Percentiles rank a stretch among this genome's conserved stretches.
phyloP scores from a whole-genome alignment of 2,329 filamentous ascomycete genomes.

The Stemphylium beticola region DNA sequence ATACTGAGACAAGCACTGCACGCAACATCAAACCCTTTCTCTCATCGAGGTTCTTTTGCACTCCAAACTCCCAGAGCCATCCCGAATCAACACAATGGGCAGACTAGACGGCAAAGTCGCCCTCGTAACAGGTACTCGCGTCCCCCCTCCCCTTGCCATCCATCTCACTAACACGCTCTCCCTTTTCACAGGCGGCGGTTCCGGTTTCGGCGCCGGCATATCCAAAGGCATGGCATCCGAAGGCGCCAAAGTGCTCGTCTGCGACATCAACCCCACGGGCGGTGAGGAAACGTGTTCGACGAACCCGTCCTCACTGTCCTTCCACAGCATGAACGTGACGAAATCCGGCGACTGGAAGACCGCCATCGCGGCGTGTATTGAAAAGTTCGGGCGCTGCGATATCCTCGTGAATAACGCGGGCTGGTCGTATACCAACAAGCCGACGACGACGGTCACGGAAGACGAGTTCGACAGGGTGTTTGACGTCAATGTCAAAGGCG shows the following conservation, averaged over 20 bases:
- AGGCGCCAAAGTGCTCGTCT: conserved; percentile 66
- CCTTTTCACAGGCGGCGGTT: conserved; percentile 58
- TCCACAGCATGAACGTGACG: conserved; percentile 59
- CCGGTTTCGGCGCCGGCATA: conserved; percentile 69
- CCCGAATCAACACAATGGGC: conserved; percentile 36
- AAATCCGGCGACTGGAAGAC: conserved; percentile 58
- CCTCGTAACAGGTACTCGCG: conserved; percentile 58
- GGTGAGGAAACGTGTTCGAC: conserved; percentile 58
- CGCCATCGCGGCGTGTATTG: conserved; percentile 60
- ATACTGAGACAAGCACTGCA: no score
- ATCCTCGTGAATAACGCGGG: conserved; percentile 68
- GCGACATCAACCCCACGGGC: conserved; percentile 63
- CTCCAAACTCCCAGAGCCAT: not conserved
- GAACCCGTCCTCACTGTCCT: conserved; percentile 42
- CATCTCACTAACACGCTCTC: conserved; percentile 5
- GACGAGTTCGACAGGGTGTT: conserved; percentile 71
- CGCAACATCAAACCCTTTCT: not conserved
- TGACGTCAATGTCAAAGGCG: conserved; percentile 71
- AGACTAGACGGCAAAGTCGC: conserved; percentile 62
- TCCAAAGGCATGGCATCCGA: conserved; percentile 64
- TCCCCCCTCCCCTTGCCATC: not conserved
- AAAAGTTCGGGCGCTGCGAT: conserved; percentile 63
- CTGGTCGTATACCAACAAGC: conserved; percentile 59
- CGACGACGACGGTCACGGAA: conserved; percentile 68
- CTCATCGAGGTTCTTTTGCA: not conserved